These are phyloP conservation scores for Paracorniculantispora psalliotae DNA, from an alignment of 2,329 filamentous ascomycete species.

Conservation along the genomic window DNA sequence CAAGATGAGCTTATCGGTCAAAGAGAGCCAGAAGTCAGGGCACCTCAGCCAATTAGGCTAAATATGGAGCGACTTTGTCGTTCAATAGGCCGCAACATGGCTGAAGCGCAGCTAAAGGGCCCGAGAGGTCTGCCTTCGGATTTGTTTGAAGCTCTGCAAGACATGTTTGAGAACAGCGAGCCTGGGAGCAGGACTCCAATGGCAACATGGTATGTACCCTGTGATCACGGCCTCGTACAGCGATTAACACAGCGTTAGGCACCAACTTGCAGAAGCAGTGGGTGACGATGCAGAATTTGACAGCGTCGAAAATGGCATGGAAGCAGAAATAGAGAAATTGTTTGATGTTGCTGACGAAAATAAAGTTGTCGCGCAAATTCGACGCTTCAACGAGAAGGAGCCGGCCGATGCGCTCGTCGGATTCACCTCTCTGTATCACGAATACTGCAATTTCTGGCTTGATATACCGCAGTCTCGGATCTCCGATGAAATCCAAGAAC, in stretches of 20 bases:
- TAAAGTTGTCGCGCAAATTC: constrained; percentile 27
- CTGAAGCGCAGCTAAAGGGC: constrained; percentile 7
- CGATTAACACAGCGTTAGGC: background rate
- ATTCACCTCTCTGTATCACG: constrained; percentile 24
- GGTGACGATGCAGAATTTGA: constrained; percentile 5
- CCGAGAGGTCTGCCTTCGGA: constrained; percentile 23
- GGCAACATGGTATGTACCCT: constrained; percentile 28
- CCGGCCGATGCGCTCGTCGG: constrained; percentile 21
- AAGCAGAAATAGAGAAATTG: constrained; percentile 25
- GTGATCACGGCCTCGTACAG: background rate
- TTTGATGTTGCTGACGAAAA: constrained; percentile 24
- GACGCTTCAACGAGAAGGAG: constrained; percentile 21
- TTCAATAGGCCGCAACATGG: constrained; percentile 14
- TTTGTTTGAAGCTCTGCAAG: constrained; percentile 24
- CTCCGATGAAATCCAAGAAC: constrained; percentile 21
- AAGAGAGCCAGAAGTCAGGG: constrained; percentile 11
- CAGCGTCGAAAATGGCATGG: constrained; percentile 20
- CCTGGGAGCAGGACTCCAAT: constrained; percentile 25
- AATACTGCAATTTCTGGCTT: constrained; percentile 30
- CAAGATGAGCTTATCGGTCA: constrained; percentile 18
- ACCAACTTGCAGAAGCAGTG: constrained; percentile 9
- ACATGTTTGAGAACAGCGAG: constrained; percentile 22
- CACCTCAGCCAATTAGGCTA: constrained; percentile 12
- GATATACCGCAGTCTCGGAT: constrained; percentile 22
- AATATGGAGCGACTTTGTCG: constrained; percentile 22